Evolutionary conservation across 495 filamentous ascomycete genomes (phyloP).

Genomic region (Penicillium antarcticum): DNA sequence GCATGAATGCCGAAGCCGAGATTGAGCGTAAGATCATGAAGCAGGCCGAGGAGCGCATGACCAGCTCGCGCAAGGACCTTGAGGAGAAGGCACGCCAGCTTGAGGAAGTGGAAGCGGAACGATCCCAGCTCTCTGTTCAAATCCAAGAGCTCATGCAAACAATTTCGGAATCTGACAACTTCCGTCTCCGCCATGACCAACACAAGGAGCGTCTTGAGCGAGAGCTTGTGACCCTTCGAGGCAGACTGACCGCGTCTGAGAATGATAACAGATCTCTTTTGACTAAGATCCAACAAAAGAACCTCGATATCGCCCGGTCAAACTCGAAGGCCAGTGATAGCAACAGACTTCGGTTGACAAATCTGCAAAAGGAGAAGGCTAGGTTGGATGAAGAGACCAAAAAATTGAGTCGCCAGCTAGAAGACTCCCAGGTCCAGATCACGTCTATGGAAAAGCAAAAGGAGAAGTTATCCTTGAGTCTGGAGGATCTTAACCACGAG

Average conservation of each 20-base stretch:
- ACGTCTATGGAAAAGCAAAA: conserved; percentile 91
- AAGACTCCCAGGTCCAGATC: conserved; percentile 79
- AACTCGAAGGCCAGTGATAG: conserved; percentile 82
- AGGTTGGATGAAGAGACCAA: conserved; percentile 82
- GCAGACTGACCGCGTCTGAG: conserved; percentile 86
- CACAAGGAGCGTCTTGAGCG: conserved; percentile 89
- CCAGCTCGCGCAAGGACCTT: conserved; percentile 72
- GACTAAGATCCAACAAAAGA: conserved; percentile 97
- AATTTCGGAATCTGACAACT: conserved; percentile 84
- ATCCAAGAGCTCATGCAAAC: conserved; percentile 78
- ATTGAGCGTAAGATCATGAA: conserved; percentile 76
- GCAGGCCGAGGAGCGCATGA: conserved; percentile 78
- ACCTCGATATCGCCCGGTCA: conserved; percentile 90
- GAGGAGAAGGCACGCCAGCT: conserved; percentile 67
- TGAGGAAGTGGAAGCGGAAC: conserved; percentile 72
- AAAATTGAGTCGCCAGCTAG: conserved; percentile 78
- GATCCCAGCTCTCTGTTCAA: conserved; percentile 65
- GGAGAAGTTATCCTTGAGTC: conserved; percentile 82
- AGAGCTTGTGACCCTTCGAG: conserved; percentile 89
- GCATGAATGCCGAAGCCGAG: conserved; percentile 73
- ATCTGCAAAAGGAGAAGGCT: conserved; percentile 78
- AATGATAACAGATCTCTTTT: conserved; percentile 95
- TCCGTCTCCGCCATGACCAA: conserved; percentile 82
- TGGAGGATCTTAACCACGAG: conserved; percentile 95
- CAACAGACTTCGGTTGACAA: conserved; percentile 72